Evolutionary conservation across 345 rosid species (phyloP).

Genomic region (Sonneratia caseolaris): DNA sequence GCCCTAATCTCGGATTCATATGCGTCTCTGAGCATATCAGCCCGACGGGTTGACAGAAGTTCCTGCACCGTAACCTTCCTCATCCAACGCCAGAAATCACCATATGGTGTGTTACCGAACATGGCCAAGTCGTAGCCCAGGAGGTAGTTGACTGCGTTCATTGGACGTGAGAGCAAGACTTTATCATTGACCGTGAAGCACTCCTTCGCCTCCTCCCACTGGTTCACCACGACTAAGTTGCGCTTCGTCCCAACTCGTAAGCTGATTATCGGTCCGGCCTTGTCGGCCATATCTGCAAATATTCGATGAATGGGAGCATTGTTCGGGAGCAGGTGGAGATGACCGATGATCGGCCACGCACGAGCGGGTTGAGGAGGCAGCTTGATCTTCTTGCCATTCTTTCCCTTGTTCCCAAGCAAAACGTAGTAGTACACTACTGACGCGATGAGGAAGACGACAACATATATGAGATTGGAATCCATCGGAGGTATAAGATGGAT

Average conservation of each 20-base stretch:
- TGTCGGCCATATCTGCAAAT: conserved; percentile 10
- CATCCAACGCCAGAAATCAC: conserved; percentile 6
- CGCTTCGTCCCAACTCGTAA: conserved; percentile 5
- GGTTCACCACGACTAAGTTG: conserved; percentile 1
- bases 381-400: no score
- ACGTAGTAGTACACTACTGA: no score
- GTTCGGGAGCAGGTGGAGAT: conserved; percentile 10
- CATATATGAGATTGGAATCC: no score
- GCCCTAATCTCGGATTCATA: conserved; percentile 1
- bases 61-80: conserved; percentile 1
- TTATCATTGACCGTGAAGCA: conserved; percentile 9
- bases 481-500: no score
- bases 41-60: conserved; percentile 6
- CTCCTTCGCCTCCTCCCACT: conserved; percentile 10
- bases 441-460: no score
- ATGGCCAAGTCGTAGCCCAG: conserved; percentile 8
- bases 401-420: no score
- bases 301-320: neutral
- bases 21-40: neutral
- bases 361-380: conserved; percentile 5
- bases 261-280: conserved; percentile 5
- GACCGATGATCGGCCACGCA: conserved; percentile 14
- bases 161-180: neutral
- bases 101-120: conserved; percentile 7
- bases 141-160: neutral